Conservation (phyloP, 1,284 basidiomycete genomes). For the Boletus nobilissimus region DNA sequence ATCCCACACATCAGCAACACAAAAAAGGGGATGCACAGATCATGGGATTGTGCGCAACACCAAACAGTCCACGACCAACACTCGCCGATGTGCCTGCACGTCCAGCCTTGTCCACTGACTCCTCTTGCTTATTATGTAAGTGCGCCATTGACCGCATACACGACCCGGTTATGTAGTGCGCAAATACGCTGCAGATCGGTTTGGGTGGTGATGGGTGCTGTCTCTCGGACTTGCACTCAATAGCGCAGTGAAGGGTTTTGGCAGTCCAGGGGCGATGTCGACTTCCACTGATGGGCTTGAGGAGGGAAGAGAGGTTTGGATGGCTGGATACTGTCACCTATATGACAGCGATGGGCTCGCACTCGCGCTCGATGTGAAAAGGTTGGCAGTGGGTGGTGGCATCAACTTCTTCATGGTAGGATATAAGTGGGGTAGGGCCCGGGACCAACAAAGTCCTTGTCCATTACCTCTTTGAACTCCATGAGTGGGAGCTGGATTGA, state of each 20-base stretch:
- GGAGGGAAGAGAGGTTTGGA: no score
- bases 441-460: constrained; percentile 66
- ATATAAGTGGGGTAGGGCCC: constrained; percentile 69
- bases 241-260: no score
- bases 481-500: constrained; percentile 72
- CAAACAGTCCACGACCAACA: constrained; percentile 2
- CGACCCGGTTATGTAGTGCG: constrained; percentile 53
- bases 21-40: constrained; percentile 59
- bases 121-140: constrained; percentile 60
- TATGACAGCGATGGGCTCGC: constrained; percentile 63
- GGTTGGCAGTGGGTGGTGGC: constrained; percentile 58
- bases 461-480: constrained; percentile 72
- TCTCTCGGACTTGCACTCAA: no score
- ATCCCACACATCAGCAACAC: no score
- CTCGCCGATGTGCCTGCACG: constrained; percentile 61
- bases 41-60: constrained; percentile 76
- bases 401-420: constrained; percentile 63
- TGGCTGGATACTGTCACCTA: constrained; percentile 55
- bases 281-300: no score
- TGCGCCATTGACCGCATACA: constrained; percentile 51
- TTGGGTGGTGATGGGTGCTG: constrained; percentile 55
- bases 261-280: no score
- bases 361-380: constrained; percentile 61
- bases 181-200: constrained; percentile 47
- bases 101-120: constrained; percentile 63